Conservation (phyloP, 2,329 filamentous ascomycete genomes). For the Trichoderma hamatum region DNA sequence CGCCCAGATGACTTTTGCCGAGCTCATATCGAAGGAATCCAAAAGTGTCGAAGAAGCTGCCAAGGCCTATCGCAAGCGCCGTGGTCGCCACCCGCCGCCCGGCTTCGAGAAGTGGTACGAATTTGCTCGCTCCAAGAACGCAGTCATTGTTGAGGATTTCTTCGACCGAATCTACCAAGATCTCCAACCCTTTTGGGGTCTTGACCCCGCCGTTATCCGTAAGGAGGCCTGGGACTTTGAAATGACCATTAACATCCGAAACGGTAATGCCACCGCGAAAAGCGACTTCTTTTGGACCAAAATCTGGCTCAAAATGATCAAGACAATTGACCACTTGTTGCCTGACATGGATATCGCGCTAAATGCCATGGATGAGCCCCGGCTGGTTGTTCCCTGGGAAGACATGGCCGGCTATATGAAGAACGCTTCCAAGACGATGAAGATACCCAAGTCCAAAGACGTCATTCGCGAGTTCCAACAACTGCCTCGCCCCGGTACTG, state of each 20-base stretch:
- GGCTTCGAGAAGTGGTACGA: slow-evolving; percentile 64
- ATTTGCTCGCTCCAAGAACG: slow-evolving; percentile 55
- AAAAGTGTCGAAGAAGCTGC: slow-evolving; percentile 58
- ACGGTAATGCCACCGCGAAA: slow-evolving; percentile 53
- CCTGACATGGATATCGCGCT: slow-evolving; percentile 70
- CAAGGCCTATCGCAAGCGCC: slow-evolving; percentile 58
- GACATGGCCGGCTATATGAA: slow-evolving; percentile 58
- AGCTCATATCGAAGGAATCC: slow-evolving; percentile 49
- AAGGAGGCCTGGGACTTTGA: slow-evolving; percentile 58
- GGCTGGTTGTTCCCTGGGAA: slow-evolving; percentile 66
- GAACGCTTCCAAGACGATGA: slow-evolving; percentile 53
- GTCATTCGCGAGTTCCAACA: slow-evolving; percentile 50
- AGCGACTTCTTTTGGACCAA: slow-evolving; percentile 62
- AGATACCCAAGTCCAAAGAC: slow-evolving; percentile 48
- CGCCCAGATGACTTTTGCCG: slow-evolving; percentile 46
- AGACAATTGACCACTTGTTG: slow-evolving; percentile 56
- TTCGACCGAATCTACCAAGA: slow-evolving; percentile 68
- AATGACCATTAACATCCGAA: slow-evolving; percentile 63
- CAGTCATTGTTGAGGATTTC: slow-evolving; percentile 63
- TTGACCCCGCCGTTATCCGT: slow-evolving; percentile 52
- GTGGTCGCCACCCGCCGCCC: slow-evolving; percentile 65
- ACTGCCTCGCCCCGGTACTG: slow-evolving; percentile 45
- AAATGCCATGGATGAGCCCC: slow-evolving; percentile 69
- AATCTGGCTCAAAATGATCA: slow-evolving; percentile 59
- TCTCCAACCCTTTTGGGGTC: slow-evolving; percentile 60